Evolutionary conservation across 768 basidiomycete genomes (phyloP).

Genomic region (Lactarius pseudohatsudake): DNA sequence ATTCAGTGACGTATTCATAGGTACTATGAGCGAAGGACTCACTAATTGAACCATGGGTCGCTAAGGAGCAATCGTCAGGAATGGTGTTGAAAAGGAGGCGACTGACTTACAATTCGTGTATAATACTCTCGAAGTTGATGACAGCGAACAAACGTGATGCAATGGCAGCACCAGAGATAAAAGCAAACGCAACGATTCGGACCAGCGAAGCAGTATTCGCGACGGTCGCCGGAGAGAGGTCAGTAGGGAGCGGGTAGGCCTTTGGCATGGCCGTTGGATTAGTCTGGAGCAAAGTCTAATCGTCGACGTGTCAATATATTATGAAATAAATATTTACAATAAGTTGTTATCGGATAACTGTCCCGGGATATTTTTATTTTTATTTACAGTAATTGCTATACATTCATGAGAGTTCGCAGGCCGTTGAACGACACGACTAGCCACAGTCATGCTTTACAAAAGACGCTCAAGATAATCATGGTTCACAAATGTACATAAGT

Average conservation of each 20-base stretch:
- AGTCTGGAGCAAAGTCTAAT: neutral
- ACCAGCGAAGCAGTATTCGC: constrained; percentile 88
- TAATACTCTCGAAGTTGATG: constrained; percentile 97
- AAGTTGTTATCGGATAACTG: neutral
- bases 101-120: constrained; percentile 91
- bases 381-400: too few species aligned
- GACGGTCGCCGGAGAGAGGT: constrained; percentile 69
- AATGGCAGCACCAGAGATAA: constrained; percentile 94
- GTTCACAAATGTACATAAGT: too few species aligned
- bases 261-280: constrained; percentile 55
- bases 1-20: neutral
- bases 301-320: constrained; percentile 1
- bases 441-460: too few species aligned
- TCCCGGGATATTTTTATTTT: too few species aligned
- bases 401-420: too few species aligned
- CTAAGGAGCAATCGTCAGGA: constrained; percentile 40
- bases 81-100: neutral
- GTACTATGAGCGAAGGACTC: constrained; percentile 38
- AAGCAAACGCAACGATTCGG: constrained; percentile 82
- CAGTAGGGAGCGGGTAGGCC: constrained; percentile 72
- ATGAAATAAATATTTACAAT: neutral
- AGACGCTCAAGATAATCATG: too few species aligned
- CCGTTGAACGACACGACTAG: too few species aligned
- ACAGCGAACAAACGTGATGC: constrained; percentile 97
- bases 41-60: constrained; percentile 99